phyloP scores from a whole-genome alignment of 768 basidiomycete species.

The Lyophyllum shimeji region DNA sequence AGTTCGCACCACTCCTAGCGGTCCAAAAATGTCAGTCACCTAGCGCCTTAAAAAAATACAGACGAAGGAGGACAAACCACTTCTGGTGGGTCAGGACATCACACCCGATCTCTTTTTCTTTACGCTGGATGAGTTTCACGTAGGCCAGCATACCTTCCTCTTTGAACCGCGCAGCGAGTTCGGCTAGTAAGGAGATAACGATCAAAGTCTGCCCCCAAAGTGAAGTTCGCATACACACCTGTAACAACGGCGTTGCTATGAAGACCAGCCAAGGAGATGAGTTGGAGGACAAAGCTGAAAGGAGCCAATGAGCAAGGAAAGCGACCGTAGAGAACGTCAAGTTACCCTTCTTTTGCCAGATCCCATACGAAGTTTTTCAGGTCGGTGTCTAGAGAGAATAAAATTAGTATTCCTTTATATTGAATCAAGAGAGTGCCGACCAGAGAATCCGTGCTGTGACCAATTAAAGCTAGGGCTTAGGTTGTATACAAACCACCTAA shows the following conservation, averaged over 20 bases:
- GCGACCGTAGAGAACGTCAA: background rate
- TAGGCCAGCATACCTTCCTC: constrained; percentile 93
- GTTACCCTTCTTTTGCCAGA: constrained; percentile 82
- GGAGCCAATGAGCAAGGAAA: constrained; percentile 9
- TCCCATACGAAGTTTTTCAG: constrained; percentile 90
- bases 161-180: constrained; percentile 78
- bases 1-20: constrained; percentile 84
- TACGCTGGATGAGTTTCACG: constrained; percentile 82
- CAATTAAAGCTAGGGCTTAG: constrained; percentile 94
- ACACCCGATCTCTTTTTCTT: constrained; percentile 85
- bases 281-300: constrained; percentile 80
- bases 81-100: constrained; percentile 95
- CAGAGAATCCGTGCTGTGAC: constrained; percentile 77
- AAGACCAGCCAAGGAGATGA: constrained; percentile 88
- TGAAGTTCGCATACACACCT: constrained; percentile 40
- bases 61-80: constrained; percentile 52
- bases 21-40: background rate
- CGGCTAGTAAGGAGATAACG: constrained; percentile 42
- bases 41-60: background rate
- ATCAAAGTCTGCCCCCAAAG: background rate
- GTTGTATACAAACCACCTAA: constrained; percentile 88
- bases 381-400: constrained; percentile 54
- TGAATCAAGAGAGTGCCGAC: constrained; percentile 28
- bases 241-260: constrained; percentile 81
- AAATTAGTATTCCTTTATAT: constrained; percentile 2